Evolutionary conservation across 441 rosid genomes (phyloP).

Genomic region (Omphalea diandra): DNA sequence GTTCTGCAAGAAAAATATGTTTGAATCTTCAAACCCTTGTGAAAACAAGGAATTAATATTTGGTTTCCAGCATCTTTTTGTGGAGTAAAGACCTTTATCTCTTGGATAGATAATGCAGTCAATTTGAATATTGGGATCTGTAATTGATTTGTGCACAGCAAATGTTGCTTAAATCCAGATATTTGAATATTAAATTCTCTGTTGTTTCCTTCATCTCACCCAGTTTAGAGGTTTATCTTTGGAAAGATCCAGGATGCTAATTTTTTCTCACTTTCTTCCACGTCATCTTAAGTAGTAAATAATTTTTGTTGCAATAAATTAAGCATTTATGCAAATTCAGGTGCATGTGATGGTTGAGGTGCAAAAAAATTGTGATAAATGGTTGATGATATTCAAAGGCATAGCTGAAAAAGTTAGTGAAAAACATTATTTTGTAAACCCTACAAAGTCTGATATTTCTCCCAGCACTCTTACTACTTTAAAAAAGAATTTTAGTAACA

Average conservation of each 20-base stretch:
- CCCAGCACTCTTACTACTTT: neutral
- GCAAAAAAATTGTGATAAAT: neutral
- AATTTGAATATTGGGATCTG: conserved; percentile 3
- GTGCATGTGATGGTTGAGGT: neutral
- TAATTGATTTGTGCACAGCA: neutral
- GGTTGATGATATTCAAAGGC: neutral
- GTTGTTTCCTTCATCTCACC: neutral
- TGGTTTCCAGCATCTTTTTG: neutral
- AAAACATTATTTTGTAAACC: neutral
- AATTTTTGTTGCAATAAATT: neutral
- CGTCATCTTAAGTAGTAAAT: neutral
- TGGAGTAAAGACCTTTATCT: neutral
- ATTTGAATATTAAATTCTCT: neutral
- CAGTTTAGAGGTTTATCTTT: neutral
- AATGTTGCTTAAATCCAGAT: neutral
- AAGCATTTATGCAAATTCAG: neutral
- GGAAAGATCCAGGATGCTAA: neutral
- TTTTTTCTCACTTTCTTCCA: neutral
- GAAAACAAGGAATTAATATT: neutral
- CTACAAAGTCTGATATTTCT: neutral
- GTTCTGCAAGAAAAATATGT: too few species aligned
- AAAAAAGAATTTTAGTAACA: neutral
- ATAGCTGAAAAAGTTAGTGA: neutral
- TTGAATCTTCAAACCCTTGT: neutral
- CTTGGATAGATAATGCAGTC: neutral